phyloP scores from a whole-genome alignment of 208 protist species.

The Trypanosoma theileri region DNA sequence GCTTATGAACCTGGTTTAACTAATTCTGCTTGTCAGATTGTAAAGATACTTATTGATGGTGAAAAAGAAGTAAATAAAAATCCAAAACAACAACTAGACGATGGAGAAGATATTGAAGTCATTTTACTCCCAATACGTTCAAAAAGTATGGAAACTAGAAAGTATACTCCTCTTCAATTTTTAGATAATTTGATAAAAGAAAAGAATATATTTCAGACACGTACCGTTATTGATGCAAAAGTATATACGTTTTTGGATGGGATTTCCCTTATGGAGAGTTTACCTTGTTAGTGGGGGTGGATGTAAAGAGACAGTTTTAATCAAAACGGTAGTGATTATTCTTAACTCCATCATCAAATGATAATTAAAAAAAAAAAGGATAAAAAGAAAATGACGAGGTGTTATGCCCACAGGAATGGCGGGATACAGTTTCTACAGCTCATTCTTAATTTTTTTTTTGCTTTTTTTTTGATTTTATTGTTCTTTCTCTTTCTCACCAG shows the following conservation, averaged over 20 bases:
- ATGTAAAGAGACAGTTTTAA: neutral
- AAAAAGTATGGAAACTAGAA: neutral
- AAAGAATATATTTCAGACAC: conserved; percentile 27
- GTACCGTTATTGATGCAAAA: conserved; percentile 61
- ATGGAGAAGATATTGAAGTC: conserved; percentile 79
- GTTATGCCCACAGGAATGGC: neutral
- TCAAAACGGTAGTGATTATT: neutral
- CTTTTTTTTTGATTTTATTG: neutral
- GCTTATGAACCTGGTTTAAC: conserved; percentile 68
- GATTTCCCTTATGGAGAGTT: conserved; percentile 14
- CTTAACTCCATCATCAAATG: too few relatives aligned
- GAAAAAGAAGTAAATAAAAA: conserved; percentile 42
- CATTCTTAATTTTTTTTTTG: neutral
- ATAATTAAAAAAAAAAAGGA: too few relatives aligned
- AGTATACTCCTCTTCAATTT: conserved; percentile 22
- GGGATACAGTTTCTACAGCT: neutral
- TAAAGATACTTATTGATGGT: conserved; percentile 57
- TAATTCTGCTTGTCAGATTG: conserved; percentile 67
- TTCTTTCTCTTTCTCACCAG: neutral
- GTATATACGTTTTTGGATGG: conserved; percentile 61
- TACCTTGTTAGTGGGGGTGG: neutral
- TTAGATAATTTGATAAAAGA: conserved; percentile 32
- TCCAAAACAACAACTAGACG: conserved; percentile 62
- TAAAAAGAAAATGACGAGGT: too few relatives aligned
- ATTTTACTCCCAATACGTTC: conserved; percentile 50